Percentiles rank a stretch among this genome's conserved stretches.
These are phyloP conservation scores for Hanseniaspora valbyensis DNA, from an alignment of 805 yeast genomes.

Conservation along the genomic window DNA sequence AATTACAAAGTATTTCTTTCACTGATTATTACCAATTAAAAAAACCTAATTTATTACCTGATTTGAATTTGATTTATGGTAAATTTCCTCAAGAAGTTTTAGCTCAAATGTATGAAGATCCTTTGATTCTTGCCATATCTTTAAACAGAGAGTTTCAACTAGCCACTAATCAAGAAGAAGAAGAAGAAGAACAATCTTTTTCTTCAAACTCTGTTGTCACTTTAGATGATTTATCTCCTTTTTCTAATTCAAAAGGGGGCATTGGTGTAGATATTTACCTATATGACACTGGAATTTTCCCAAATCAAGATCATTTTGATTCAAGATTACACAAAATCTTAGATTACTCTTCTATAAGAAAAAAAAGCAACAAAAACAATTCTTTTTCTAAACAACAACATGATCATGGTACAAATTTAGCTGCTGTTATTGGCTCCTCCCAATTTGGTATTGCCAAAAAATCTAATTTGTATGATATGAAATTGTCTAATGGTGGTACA, in stretches of 20 bases:
- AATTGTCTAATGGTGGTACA: conserved; percentile 33
- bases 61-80: conserved; percentile 22
- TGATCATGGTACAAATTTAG: conserved; percentile 45
- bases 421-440: conserved; percentile 43
- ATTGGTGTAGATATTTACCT: conserved; percentile 32
- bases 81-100: conserved; percentile 28
- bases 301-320: conserved; percentile 35
- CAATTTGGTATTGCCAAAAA: conserved; percentile 45
- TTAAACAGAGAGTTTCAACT: conserved; percentile 30
- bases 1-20: conserved; percentile 4
- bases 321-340: conserved; percentile 34
- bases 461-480: conserved; percentile 35
- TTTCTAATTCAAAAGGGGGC: conserved; percentile 36
- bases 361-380: conserved; percentile 32
- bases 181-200: conserved; percentile 37
- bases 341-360: conserved; percentile 35
- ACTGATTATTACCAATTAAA: neutral
- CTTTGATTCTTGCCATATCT: conserved; percentile 30
- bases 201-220: no score
- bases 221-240: conserved; percentile 20
- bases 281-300: conserved; percentile 33
- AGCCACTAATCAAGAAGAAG: conserved; percentile 33
- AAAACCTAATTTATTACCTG: neutral
- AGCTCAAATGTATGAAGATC: conserved; percentile 29
- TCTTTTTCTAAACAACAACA: neutral